Percentiles rank a stretch among this genome's conserved stretches.
phyloP scores from a whole-genome alignment of 1,284 basidiomycete genomes.

The Fomitopsis palustris region DNA sequence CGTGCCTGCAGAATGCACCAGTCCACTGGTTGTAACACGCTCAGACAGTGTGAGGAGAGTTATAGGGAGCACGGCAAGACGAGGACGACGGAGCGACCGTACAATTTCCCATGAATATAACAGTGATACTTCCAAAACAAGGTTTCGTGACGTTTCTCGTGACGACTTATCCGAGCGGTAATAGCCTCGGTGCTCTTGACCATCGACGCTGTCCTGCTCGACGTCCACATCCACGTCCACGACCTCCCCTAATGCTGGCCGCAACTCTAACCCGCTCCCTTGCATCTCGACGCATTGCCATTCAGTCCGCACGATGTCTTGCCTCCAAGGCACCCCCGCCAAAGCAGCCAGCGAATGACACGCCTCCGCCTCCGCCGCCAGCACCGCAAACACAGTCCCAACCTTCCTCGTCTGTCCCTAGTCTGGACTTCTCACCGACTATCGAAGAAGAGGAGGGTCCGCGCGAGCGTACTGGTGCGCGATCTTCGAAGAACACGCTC shows the following conservation, averaged over 20 bases:
- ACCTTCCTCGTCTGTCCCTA: slow-evolving; percentile 21
- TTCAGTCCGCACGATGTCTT: slow-evolving; percentile 20
- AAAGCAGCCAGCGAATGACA: slow-evolving; percentile 12
- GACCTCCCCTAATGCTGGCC: slow-evolving; percentile 11
- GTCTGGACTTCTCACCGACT: slow-evolving; percentile 27
- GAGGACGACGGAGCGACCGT: too few species aligned
- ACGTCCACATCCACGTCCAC: not conserved
- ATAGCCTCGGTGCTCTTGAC: not conserved
- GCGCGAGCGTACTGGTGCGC: slow-evolving; percentile 57
- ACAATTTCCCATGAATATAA: not conserved
- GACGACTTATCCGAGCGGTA: not conserved
- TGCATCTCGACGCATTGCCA: slow-evolving; percentile 10
- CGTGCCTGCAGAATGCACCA: not conserved
- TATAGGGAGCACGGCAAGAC: too few species aligned
- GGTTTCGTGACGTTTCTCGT: too few species aligned
- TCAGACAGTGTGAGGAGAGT: too few species aligned
- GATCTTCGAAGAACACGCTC: slow-evolving; percentile 65
- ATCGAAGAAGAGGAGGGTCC: slow-evolving; percentile 17
- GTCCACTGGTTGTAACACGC: not conserved
- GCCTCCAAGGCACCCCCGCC: slow-evolving; percentile 22
- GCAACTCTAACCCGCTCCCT: slow-evolving; percentile 12
- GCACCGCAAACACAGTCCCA: slow-evolving; percentile 9
- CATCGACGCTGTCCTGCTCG: slow-evolving; percentile 1
- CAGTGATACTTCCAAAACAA: not conserved
- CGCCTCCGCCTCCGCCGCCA: slow-evolving; percentile 11